Evolutionary conservation across 768 basidiomycete species (phyloP), one percentile per base, ranked within the genome.

Genomic region (Agrocybe pediades): DNA sequence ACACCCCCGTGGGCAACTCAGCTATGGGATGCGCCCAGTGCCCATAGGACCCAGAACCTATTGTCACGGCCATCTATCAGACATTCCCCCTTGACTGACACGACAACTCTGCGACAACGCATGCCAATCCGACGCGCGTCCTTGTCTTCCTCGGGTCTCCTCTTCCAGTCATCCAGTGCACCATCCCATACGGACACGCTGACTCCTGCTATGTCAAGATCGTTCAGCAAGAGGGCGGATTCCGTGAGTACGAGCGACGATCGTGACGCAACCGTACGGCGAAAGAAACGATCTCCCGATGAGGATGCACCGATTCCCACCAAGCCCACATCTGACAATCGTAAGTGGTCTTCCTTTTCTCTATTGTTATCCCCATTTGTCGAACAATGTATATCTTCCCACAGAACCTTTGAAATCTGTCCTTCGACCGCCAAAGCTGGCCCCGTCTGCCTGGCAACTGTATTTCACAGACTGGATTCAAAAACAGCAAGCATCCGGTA

Each of bases 381-480:
- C 49, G 55, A 51, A 50, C 50, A 51, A 62, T 61, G 49, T 42
- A 46, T 53, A 50, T 51, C 43, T 43, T 51, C 30, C 63, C 67
- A 53, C 69, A 87, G 88, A 36, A 36, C 33, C 78, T 30, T 73
- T 83, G 51, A 94, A 89, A 71, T 94, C 94, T 36, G 71, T 84
- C 9, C 77, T 97, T 53, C 86, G 87, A 40, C 93, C 91, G 17
- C 94, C 94, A 44, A 94, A 95, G 74, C 81, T 94, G 62, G 92
- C 95, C 6, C 92, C 91, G 3, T 95, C 92, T 2, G 92, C 94
- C 50, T 97, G 95, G 95, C 95, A 97, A 70, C 81, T 97, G 41
- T 97, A 93, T 72, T 96, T 97, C 68, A 93, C 93, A 20, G 92
- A 96, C 67, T 95, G 91, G 85, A 94, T 97, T 58, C 89, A 92